A percentile compares a stretch with the other conserved stretches of the same genome.
Evolutionary conservation across 225 moss, liverwort and hornwort species (phyloP).

Genomic region (Pleurozium schreberi): DNA sequence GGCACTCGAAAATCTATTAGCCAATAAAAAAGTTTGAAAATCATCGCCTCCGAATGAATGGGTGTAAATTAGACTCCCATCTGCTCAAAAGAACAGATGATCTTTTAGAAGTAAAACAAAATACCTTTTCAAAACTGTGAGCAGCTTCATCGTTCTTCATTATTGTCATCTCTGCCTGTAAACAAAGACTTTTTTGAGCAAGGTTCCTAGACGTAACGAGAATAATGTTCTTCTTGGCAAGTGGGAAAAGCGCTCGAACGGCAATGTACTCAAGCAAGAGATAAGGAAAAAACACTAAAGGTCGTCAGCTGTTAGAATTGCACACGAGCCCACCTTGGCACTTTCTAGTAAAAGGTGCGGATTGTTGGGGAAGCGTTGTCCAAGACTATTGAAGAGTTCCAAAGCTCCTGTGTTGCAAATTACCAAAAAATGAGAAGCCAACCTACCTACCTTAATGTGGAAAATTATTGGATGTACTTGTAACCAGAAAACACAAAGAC

Average conservation of each 20-base stretch:
- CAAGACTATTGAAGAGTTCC: slow-evolving; percentile 75
- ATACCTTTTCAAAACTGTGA: slow-evolving; percentile 83
- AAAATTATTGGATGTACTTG: not conserved
- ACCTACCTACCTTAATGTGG: not conserved
- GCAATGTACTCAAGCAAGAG: not conserved
- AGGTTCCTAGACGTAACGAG: not conserved
- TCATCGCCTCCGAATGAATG: not conserved
- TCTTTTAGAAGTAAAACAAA: not conserved
- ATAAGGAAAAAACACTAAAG: not conserved
- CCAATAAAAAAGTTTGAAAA: not conserved
- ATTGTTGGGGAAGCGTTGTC: slow-evolving; percentile 82
- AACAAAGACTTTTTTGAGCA: not conserved
- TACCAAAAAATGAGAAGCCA: not conserved
- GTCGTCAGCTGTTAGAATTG: not conserved
- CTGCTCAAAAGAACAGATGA: not conserved
- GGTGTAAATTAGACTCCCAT: not conserved
- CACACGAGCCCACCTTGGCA: slow-evolving; percentile 54
- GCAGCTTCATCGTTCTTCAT: slow-evolving; percentile 68
- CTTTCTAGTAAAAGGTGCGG: slow-evolving; percentile 64
- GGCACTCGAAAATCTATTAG: not conserved
- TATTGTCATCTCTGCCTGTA: slow-evolving; percentile 75
- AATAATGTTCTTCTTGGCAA: not conserved
- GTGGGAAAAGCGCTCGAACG: not conserved
- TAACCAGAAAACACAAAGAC: not conserved
- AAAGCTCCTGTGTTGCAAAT: slow-evolving; percentile 48